Percentiles rank a stretch among this genome's conserved stretches.
Evolutionary conservation across 148 eudicot genomes (phyloP).

Genomic region (Tetragonia tetragonoides): DNA sequence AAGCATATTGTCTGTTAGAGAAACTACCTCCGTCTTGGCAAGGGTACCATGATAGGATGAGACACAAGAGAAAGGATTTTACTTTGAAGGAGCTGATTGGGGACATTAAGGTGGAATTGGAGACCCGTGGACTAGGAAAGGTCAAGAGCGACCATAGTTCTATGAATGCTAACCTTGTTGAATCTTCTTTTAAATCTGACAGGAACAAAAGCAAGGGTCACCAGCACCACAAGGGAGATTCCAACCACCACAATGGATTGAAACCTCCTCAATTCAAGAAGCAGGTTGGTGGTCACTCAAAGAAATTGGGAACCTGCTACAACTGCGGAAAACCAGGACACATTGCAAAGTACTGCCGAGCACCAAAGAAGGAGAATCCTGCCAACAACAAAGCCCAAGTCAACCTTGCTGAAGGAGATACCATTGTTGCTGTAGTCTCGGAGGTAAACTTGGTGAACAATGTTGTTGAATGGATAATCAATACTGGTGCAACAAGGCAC

Average conservation of each 20-base stretch:
- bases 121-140: neutral
- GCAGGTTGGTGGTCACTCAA: neutral
- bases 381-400: neutral
- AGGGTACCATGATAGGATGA: neutral
- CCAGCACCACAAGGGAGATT: neutral
- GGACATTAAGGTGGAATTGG: neutral
- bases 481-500: neutral
- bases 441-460: constrained; percentile 3
- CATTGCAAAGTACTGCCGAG: neutral
- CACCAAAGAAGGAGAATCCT: neutral
- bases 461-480: neutral
- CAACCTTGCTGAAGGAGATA: neutral
- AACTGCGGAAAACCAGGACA: neutral
- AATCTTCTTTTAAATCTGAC: constrained; percentile 1
- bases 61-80: neutral
- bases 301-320: neutral
- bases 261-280: neutral
- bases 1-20: neutral
- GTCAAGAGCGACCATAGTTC: neutral
- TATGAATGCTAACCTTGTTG: neutral
- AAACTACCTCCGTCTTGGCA: neutral
- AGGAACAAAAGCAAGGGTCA: neutral
- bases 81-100: neutral
- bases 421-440: neutral
- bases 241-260: neutral